Base-by-base conservation (phyloP, 2,329 filamentous ascomycete genomes). In the Dissoconium aciculare region DNA sequence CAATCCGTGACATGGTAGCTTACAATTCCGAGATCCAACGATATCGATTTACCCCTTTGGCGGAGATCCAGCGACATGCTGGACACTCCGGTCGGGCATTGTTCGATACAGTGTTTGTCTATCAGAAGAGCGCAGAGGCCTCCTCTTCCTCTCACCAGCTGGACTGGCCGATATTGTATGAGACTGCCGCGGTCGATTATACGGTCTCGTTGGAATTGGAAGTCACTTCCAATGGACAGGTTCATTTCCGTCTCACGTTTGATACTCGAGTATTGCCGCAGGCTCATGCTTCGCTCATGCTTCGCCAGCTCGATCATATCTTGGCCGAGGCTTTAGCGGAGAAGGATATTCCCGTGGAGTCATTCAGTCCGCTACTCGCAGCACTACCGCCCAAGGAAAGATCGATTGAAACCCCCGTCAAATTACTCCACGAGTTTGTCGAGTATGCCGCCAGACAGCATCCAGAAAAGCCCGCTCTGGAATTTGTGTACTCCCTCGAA, bases 71-170 rank as follows among this genome's bases (percentile, higher is more conserved):
- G 44, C 71, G 67, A 29, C 77, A 75, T 66, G 63, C 81, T 11
- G 74, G 74, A 0, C 64, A 70, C 35, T 60, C 74, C 0, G 70
- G 76, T 14, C 65, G 69, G 5, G 59, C 67, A 1, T 61, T 89
- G 0, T 93, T 94, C 43, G 84, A 94, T 47, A 87, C 83, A 0
- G 62, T 94, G 1, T 71, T 94, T 36, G 78, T 82, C 0, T 87
- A 84, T 46, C 85, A 93, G 47, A 81, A 79, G 40, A 47, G 62
- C 35, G 41, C 30, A 11, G 41, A 31, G 33, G 11, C 11, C 19
- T n/a, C n/a, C n/a, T 32, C 35, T 19, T 12, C 16, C 6, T 17
- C 23, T 5, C 12, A 25, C 3, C 32, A 33, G n/a, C 11, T 48
- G 3, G 56, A 63, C 0, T 91, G 80, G 77, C 58, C 59, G 5